Evolutionary conservation across 2,329 filamentous ascomycete genomes (phyloP), one percentile per base, ranked within the genome.

Genomic region (Colletotrichum noveboracense): DNA sequence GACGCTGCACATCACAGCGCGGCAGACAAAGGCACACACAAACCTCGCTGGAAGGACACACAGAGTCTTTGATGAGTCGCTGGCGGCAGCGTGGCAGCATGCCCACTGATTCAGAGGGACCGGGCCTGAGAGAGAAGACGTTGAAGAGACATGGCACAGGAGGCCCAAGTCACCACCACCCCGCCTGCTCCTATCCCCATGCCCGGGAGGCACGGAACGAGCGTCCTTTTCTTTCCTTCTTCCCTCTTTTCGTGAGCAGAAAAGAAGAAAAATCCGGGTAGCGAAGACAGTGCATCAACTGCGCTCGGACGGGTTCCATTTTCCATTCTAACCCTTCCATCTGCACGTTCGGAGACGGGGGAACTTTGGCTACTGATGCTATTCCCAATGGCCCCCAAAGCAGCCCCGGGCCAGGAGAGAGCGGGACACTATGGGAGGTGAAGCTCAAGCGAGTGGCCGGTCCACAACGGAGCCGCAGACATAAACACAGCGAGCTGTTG

Each of bases 381-480:
- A 73, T 69, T 76, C 69, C 64, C 38, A 65, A 65, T 38, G 68
- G 26, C 30, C 73, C 18, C 56, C 52, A 28, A 28, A 8, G 8
- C 7, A 13, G 16, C 21, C 18, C n/a, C n/a, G 43, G 10, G 43
- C 43, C 43, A 52, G 43, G 43, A 52, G 43, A 52, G 9, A 21
- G 43, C 43, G 43, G 43, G 43, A 52, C 43, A 52, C 43, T 21
- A 13, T 52, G 43, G 43, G 60, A 34, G n/a, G 61, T 21, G 32
- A 26, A 64, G 61, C 24, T 16, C 30, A 64, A 32, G 56, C 36
- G 26, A 38, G 43, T 60, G 12, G 43, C n/a, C n/a, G 43, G 55
- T 26, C 69, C 38, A 62, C 62, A 26, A 64, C 70, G 64, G 64
- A 76, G 74, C 74, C 70, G 74, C 74, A 73, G 14, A 55, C 26